Conservation (phyloP, 2,329 filamentous ascomycete genomes). For the Xylariaceae sp. region DNA sequence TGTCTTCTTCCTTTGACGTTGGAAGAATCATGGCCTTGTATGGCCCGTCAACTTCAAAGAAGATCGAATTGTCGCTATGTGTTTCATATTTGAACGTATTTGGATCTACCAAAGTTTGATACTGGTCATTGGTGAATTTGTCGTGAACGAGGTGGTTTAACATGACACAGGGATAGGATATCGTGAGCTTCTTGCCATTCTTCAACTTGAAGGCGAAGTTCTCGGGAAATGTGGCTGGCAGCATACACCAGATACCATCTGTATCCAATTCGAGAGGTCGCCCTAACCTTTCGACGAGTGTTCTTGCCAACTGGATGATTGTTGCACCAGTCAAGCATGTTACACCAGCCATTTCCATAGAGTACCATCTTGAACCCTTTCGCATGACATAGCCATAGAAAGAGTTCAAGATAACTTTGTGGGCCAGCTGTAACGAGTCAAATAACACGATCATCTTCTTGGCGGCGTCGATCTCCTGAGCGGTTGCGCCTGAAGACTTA, state of each 20-base stretch:
- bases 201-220: conserved; percentile 93
- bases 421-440: conserved; percentile 91
- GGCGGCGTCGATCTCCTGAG: conserved; percentile 78
- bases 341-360: conserved; percentile 98
- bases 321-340: conserved; percentile 94
- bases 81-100: conserved; percentile 87
- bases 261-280: conserved; percentile 92
- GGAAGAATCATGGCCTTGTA: conserved; percentile 97
- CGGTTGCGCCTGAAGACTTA: conserved; percentile 74
- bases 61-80: conserved; percentile 97
- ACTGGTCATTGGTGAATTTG: conserved; percentile 95
- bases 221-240: conserved; percentile 92
- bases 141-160: conserved; percentile 95
- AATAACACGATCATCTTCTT: conserved; percentile 99
- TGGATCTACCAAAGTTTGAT: conserved; percentile 81
- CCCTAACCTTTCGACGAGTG: conserved; percentile 89
- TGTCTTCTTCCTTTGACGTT: conserved; percentile 97
- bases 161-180: conserved; percentile 99
- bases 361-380: conserved; percentile 98
- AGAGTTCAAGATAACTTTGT: conserved; percentile 98
- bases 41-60: conserved; percentile 97
- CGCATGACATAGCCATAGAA: conserved; percentile 99
- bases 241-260: conserved; percentile 99
- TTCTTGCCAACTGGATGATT: conserved; percentile 94
- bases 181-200: conserved; percentile 92